phyloP scores from a whole-genome alignment of 2,329 filamentous ascomycete genomes.

The Cryphonectria radicalis region DNA sequence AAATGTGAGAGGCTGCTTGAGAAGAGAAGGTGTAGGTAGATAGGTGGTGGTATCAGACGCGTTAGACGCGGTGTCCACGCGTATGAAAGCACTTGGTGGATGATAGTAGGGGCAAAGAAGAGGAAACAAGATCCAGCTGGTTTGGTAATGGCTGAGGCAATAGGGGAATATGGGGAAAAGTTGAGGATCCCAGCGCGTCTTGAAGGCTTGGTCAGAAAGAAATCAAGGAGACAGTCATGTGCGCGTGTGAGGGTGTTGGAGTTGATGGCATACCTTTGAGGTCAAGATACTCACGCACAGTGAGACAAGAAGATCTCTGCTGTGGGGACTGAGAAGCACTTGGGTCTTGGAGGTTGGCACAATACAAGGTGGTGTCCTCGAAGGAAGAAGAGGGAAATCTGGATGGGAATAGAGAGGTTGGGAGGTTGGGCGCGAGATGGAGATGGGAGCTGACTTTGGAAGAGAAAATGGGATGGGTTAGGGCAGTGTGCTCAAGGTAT shows the following conservation, averaged over 20 bases:
- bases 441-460: neutral
- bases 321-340: no score
- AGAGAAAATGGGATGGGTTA: neutral
- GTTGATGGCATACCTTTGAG: neutral
- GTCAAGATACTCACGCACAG: neutral
- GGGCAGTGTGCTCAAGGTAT: neutral
- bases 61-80: neutral
- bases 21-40: neutral
- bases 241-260: neutral
- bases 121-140: neutral
- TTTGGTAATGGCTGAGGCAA: neutral
- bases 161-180: neutral
- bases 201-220: neutral
- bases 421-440: neutral
- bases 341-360: neutral
- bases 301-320: neutral
- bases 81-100: neutral
- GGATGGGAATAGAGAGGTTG: neutral
- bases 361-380: neutral
- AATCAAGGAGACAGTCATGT: neutral
- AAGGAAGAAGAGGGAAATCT: neutral
- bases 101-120: neutral
- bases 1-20: neutral
- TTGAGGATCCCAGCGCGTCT: neutral
- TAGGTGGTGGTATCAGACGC: neutral